These are phyloP conservation scores for Lactifluus echinatus DNA, from an alignment of 768 basidiomycete species.

Conservation along the genomic window DNA sequence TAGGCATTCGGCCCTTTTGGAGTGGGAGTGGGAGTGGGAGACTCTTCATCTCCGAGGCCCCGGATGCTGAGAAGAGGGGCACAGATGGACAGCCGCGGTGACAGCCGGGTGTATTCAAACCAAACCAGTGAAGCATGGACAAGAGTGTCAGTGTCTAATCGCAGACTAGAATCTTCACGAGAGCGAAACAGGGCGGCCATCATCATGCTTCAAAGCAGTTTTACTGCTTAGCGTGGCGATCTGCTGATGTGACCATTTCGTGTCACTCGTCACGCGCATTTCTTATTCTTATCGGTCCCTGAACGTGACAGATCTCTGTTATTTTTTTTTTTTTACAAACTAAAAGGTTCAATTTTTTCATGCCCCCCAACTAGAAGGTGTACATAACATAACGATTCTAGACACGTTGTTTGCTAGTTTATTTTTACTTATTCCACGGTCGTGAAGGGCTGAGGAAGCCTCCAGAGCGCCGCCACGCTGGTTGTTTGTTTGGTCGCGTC, in stretches of 20 bases:
- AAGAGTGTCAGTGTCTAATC: background rate
- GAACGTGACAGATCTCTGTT: constrained; percentile 3
- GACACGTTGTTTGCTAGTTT: background rate
- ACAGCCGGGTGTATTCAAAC: background rate
- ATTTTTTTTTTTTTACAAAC: constrained; percentile 5
- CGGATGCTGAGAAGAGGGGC: background rate
- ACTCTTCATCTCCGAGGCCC: constrained; percentile 17
- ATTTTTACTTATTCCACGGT: background rate
- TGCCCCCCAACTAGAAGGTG: no score
- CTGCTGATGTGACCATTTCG: constrained; percentile 10
- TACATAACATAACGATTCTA: no score
- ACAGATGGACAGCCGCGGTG: constrained; percentile 1
- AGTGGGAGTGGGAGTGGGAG: no score
- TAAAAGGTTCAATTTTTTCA: constrained; percentile 13
- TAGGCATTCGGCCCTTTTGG: background rate
- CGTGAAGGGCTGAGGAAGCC: constrained; percentile 11
- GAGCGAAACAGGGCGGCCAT: constrained; percentile 14
- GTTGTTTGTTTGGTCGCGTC: background rate
- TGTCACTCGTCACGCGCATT: background rate
- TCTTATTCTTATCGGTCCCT: constrained; percentile 17
- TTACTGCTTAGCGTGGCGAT: background rate
- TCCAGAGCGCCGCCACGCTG: constrained; percentile 6
- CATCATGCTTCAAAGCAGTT: background rate
- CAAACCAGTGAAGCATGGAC: background rate
- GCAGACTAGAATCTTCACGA: background rate